Percentiles rank a stretch among this genome's conserved stretches.
These are phyloP conservation scores for Acephala macrosclerotiorum DNA, from an alignment of 2,329 filamentous ascomycete genomes.

Conservation along the genomic window DNA sequence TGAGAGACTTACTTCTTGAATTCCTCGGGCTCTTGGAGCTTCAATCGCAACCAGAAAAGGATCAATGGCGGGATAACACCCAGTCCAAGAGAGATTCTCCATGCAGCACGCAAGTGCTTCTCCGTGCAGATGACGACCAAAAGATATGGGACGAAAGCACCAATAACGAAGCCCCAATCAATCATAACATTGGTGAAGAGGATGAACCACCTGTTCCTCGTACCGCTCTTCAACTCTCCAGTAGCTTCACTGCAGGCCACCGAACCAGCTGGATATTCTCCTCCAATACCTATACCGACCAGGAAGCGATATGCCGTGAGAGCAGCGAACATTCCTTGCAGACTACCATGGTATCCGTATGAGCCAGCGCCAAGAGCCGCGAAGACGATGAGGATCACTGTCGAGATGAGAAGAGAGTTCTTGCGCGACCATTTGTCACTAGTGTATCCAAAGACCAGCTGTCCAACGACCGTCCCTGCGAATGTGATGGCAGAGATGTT, in stretches of 20 bases:
- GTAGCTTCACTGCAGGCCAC: conserved; percentile 86
- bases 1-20: conserved; percentile 56
- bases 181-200: conserved; percentile 91
- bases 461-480: conserved; percentile 83
- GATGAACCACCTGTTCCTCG: conserved; percentile 90
- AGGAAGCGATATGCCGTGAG: conserved; percentile 88
- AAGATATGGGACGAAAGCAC: conserved; percentile 78
- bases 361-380: conserved; percentile 80
- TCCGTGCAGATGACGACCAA: conserved; percentile 60
- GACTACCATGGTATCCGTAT: conserved; percentile 75
- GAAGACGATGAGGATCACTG: conserved; percentile 84
- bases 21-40: conserved; percentile 80
- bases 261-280: conserved; percentile 83
- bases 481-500: conserved; percentile 87
- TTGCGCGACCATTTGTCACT: conserved; percentile 87
- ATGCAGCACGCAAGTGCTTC: conserved; percentile 74
- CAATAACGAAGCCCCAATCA: conserved; percentile 77
- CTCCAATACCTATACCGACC: conserved; percentile 79
- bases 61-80: conserved; percentile 79
- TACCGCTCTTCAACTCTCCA: conserved; percentile 80
- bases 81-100: conserved; percentile 82
- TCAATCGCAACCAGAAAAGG: conserved; percentile 74
- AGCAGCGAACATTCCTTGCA: conserved; percentile 77
- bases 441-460: conserved; percentile 81
- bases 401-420: conserved; percentile 81